Conservation (phyloP, 2,329 filamentous ascomycete genomes). For the Colletotrichum acutatum region DNA sequence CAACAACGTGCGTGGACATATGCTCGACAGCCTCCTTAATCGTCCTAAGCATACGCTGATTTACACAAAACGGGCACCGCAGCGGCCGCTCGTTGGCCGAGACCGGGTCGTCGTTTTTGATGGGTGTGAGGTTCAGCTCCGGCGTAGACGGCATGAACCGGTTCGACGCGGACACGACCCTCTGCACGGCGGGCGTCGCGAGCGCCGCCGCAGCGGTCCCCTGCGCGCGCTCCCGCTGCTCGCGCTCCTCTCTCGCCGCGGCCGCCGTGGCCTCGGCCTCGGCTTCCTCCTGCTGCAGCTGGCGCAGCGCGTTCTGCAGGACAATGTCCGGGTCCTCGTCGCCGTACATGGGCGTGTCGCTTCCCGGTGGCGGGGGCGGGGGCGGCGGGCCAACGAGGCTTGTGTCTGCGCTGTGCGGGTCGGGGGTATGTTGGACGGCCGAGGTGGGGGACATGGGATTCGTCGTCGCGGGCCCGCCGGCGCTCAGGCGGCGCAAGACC, state of each 20-base stretch:
- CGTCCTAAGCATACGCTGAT: conserved; percentile 68
- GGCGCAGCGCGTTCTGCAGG: conserved; percentile 68
- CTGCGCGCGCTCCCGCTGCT: conserved; percentile 50
- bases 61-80: conserved; percentile 70
- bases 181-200: conserved; percentile 40
- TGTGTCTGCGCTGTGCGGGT: conserved; percentile 32
- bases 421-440: conserved; percentile 31
- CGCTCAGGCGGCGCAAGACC: conserved; percentile 55
- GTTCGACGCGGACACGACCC: conserved; percentile 31
- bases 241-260: conserved; percentile 63
- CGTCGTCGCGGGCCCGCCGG: conserved; percentile 21
- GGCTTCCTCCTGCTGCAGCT: conserved; percentile 69
- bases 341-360: conserved; percentile 62
- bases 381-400: conserved; percentile 29
- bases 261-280: conserved; percentile 68
- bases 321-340: conserved; percentile 68
- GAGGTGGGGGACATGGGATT: conserved; percentile 15
- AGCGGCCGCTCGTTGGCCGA: conserved; percentile 60
- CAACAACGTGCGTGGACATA: conserved; percentile 70
- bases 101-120: conserved; percentile 60
- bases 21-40: conserved; percentile 73
- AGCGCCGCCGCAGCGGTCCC: conserved; percentile 40
- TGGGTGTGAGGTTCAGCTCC: conserved; percentile 65
- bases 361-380: conserved; percentile 51
- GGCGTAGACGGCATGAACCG: conserved; percentile 39